phyloP scores from a whole-genome alignment of 208 protist species.

The Leishmania mexicana region DNA sequence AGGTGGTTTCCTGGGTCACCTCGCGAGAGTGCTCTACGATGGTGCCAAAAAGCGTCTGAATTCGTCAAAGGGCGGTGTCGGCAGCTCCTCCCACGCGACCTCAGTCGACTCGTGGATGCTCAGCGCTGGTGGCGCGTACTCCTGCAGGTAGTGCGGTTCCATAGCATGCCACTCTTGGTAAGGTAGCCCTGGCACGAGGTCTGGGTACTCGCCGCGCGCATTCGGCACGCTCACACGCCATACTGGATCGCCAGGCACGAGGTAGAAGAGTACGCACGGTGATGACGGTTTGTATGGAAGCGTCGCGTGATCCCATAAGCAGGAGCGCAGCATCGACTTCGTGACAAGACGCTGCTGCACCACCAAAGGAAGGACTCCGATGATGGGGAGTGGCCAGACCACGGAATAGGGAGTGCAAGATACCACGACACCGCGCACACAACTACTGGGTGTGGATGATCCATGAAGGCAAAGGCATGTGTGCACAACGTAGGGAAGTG shows the following conservation, averaged over 20 bases:
- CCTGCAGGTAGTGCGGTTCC: constrained; percentile 37
- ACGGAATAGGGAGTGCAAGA: background rate
- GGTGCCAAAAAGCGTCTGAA: constrained; percentile 25
- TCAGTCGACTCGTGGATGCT: constrained; percentile 22
- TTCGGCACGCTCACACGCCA: constrained; percentile 73
- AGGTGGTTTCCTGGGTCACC: background rate
- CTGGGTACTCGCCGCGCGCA: constrained; percentile 68
- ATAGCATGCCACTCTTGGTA: constrained; percentile 57
- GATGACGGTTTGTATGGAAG: constrained; percentile 60
- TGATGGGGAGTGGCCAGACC: background rate
- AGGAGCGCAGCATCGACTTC: constrained; percentile 21
- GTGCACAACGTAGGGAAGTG: background rate
- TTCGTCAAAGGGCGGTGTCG: constrained; percentile 22
- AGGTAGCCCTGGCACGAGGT: constrained; percentile 76
- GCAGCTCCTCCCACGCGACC: constrained; percentile 41
- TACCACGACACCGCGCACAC: background rate
- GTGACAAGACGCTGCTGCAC: constrained; percentile 12
- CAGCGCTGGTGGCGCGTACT: constrained; percentile 61
- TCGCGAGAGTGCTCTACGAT: background rate
- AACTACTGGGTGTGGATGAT: background rate
- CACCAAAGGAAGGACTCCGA: constrained; percentile 1
- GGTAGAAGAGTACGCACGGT: constrained; percentile 81
- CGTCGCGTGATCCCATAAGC: constrained; percentile 70
- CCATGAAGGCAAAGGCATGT: background rate
- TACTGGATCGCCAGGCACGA: constrained; percentile 69